Conservation (phyloP, 2,329 filamentous ascomycete genomes). For the Pseudogymnoascus verrucosus region DNA sequence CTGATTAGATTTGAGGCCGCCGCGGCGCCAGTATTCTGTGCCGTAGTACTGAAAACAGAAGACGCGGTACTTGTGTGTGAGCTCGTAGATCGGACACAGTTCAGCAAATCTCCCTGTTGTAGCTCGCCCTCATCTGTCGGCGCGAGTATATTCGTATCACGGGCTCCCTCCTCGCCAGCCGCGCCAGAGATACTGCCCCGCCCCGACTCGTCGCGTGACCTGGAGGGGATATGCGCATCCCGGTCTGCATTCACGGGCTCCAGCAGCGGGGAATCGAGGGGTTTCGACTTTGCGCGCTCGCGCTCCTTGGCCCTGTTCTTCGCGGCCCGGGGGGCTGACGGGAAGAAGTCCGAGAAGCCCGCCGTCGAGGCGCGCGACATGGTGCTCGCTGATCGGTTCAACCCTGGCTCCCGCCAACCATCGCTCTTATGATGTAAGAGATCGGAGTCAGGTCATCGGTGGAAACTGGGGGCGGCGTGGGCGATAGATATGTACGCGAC, state of each 20-base stretch:
- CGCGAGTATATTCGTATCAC: constrained; percentile 18
- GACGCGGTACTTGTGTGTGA: constrained; percentile 64
- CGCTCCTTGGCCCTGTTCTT: constrained; percentile 52
- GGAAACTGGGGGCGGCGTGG: neutral
- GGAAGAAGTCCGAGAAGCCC: constrained; percentile 82
- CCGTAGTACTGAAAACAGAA: constrained; percentile 54
- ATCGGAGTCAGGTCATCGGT: constrained; percentile 1
- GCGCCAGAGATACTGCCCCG: constrained; percentile 23
- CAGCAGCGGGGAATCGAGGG: constrained; percentile 24
- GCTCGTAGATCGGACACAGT: constrained; percentile 63
- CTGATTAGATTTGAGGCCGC: constrained; percentile 32
- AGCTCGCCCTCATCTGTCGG: constrained; percentile 49
- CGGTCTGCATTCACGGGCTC: constrained; percentile 28
- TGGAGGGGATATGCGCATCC: constrained; percentile 24
- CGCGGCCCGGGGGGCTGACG: constrained; percentile 55
- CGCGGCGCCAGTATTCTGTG: constrained; percentile 21
- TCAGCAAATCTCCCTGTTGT: constrained; percentile 56
- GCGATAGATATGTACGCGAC: constrained; percentile 1
- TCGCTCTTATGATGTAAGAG: constrained; percentile 7
- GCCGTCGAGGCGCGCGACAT: constrained; percentile 73
- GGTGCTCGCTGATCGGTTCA: constrained; percentile 29
- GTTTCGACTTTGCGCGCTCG: constrained; percentile 45
- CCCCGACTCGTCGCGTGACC: constrained; percentile 26
- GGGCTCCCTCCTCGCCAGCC: constrained; percentile 13
- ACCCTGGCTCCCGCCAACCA: constrained; percentile 6